These are phyloP conservation scores for Penicillium sp. DNA, from an alignment of 2,329 filamentous ascomycete species.

Conservation along the genomic window DNA sequence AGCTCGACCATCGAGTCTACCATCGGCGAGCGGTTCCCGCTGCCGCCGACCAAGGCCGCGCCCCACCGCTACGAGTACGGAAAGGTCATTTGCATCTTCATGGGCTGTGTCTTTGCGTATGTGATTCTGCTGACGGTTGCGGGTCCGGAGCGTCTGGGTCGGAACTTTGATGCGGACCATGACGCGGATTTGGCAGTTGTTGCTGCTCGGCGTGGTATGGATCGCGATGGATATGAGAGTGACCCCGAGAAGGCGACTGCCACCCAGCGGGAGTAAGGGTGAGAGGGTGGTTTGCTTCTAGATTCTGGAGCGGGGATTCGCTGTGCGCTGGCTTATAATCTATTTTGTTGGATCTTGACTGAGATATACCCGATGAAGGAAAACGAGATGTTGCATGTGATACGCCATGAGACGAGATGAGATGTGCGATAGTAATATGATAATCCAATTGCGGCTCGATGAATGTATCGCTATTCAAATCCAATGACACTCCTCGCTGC, in stretches of 20 bases:
- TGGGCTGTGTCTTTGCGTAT: constrained; percentile 76
- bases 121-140: constrained; percentile 54
- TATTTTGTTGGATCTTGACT: background rate
- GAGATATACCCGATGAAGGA: background rate
- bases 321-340: background rate
- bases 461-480: background rate
- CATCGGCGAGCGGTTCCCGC: constrained; percentile 73
- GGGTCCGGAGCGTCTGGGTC: constrained; percentile 53
- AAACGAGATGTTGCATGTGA: background rate
- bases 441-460: background rate
- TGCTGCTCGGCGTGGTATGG: constrained; percentile 36
- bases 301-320: background rate
- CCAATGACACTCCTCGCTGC: background rate
- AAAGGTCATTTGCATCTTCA: constrained; percentile 86
- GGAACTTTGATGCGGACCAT: constrained; percentile 51
- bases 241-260: constrained; percentile 34
- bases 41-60: constrained; percentile 57
- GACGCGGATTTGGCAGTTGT: constrained; percentile 51
- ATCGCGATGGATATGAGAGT: constrained; percentile 20
- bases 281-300: background rate
- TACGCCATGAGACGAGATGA: background rate
- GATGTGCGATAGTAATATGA: background rate
- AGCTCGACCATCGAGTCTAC: constrained; percentile 75
- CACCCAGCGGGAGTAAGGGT: constrained; percentile 2
- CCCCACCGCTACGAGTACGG: constrained; percentile 70